Base-by-base conservation (phyloP, 495 filamentous ascomycete genomes). In the Rhypophila decipiens region DNA sequence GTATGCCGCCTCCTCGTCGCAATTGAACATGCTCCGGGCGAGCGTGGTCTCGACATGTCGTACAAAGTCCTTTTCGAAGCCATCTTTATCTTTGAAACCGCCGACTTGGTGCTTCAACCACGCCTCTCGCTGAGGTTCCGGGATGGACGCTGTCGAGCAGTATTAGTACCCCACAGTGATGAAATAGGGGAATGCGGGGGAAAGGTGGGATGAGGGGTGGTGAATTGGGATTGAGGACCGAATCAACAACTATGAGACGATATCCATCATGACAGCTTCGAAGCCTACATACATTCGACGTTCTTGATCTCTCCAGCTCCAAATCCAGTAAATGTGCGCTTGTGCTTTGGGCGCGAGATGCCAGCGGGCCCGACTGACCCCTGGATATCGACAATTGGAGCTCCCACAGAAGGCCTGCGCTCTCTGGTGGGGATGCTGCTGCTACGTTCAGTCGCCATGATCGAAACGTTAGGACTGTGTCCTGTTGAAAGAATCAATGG, bases 11-110 rank as follows among this genome's bases (percentile, higher is more conserved):
- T 80, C 61, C 66, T 98, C 94, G 74, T 98, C 93, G 72, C 94
- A 97, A 69, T 98, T 98, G 78, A 87, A 98, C 63, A 98, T 79
- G 53, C 89, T 95, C 13, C 93, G 88, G 52, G 94, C 93, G 46
- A 98, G 77, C 2, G 93, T 96, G 3, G 94, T 97, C 65, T 98
- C 94, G 59, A 98, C 83, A 73, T 98, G 93, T 38, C 84, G 85
- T 42, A 98, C 88, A 37, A 93, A 75, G 58, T 95, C 89, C 58
- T 71, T 77, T 79, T 91, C 66, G 53, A 79, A 78, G 17, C 70
- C 74, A 36, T 77, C 75, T 59, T 90, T 87, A 58, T 76, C 80
- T 45, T 70, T 80, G 68, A 97, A 96, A 47, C 79, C 80, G 42
- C 72, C 63, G 37, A 75, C 80, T 36, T 73, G 82, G 69, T 84